A percentile compares a stretch with the other conserved stretches of the same genome.
Evolutionary conservation across 495 filamentous ascomycete species (phyloP).

Genomic region (Penicillium odoratum): DNA sequence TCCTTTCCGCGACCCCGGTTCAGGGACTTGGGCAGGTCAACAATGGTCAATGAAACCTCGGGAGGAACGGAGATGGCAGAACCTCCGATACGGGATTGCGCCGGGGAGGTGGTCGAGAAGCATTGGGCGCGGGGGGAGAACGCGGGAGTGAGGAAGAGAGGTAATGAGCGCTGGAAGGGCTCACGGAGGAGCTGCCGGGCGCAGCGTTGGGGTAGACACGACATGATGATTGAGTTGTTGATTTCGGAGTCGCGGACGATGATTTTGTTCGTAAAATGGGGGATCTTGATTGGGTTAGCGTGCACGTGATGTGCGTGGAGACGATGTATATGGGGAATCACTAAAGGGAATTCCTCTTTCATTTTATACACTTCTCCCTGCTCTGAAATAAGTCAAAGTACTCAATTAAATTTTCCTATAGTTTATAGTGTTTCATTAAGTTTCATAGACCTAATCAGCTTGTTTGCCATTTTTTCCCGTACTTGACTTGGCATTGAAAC

Average conservation of each 20-base stretch:
- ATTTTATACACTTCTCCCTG: no score
- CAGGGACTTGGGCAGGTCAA: slow-evolving; percentile 55
- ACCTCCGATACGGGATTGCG: slow-evolving; percentile 78
- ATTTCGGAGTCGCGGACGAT: slow-evolving; percentile 25
- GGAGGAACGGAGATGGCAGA: slow-evolving; percentile 80
- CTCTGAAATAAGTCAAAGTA: no score
- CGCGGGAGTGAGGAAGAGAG: slow-evolving; percentile 73
- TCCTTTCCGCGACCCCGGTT: slow-evolving; percentile 55
- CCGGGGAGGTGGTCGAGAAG: slow-evolving; percentile 69
- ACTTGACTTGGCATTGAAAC: no score
- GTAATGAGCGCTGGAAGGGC: slow-evolving; percentile 46
- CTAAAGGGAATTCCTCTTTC: no score
- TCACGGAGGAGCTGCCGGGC: slow-evolving; percentile 43
- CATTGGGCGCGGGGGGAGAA: slow-evolving; percentile 60
- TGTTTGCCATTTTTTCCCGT: no score
- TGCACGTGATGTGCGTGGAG: background rate
- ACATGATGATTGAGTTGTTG: slow-evolving; percentile 36
- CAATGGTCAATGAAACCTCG: slow-evolving; percentile 68
- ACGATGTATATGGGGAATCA: background rate
- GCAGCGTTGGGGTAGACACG: slow-evolving; percentile 41
- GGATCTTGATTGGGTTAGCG: slow-evolving; percentile 2
- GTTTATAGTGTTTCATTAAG: no score
- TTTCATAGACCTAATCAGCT: no score
- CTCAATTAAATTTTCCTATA: no score
- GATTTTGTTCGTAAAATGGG: slow-evolving; percentile 20